Evolutionary conservation across 768 basidiomycete species (phyloP), one percentile per base, ranked within the genome.

Genomic region (Suillus tomentosus): DNA sequence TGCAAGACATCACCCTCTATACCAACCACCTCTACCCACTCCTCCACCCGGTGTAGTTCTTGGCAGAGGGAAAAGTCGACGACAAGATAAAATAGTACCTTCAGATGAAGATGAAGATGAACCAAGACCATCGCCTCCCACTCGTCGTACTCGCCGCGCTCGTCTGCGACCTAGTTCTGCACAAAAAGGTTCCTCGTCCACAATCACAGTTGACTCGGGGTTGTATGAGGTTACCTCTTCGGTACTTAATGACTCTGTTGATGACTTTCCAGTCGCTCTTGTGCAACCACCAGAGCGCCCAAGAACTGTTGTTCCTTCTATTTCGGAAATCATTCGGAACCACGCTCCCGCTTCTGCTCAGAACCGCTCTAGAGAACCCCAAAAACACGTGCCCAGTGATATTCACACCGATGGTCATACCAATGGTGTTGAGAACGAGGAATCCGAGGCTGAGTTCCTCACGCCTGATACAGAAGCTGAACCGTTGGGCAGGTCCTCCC

Each of bases 241-340:
- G 42, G 24, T 64, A 14, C 50, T 43, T 34, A 45, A 50, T 65
- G 65, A 70, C 53, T 56, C 51, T 60, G 54, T 58, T 55, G 63
- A 64, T 39, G 62, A 69, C 48, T 31, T 66, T 0, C 53, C 67
- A 8, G 42, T 61, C 31, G 50, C 59, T 68, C 61, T 57, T 53
- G 60, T 70, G 65, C 70, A 68, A 37, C 76, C 66, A 43, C 59
- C 66, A 53, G 71, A 73, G 56, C 76, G 71, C 37, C 73, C 70
- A 71, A 85, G 85, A 74, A 79, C 78, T 22, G 72, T 89, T 58
- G 85, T 87, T 8, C 93, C 94, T 55, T 91, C 92, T 15, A 95
- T 95, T 72, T 90, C 89, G 47, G 93, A 95, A 63, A 95, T 95
- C 65, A 95, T 95, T 65, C 87, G 90, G 36, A 84, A 84, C 34